Base-by-base conservation (phyloP, 225 moss, liverwort and hornwort species). In the Sphagnum contortum region DNA sequence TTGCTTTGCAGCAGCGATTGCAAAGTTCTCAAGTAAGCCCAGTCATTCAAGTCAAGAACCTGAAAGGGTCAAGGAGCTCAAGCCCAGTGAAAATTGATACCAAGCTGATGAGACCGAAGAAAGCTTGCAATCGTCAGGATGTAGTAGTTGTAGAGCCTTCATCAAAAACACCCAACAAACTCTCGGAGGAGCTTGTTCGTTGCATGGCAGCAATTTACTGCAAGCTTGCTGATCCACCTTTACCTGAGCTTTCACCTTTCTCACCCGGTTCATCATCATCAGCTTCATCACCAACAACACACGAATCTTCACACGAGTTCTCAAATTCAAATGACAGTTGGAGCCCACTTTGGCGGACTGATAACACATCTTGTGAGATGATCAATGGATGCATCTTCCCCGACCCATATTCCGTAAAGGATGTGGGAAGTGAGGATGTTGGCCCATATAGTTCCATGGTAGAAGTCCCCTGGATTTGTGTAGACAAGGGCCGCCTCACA, bases 401-500 rank as follows among this genome's bases (percentile, higher is more conserved):
- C 70, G 3, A 55, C 58, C 88, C 74, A 8, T 72, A 44, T 70
- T 80, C 70, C 78, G 61, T 76, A 56, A 73, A 48, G 69, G 76
- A 64, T 44, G 76, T 67, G 55, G 81, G 62, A 47, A 68, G 70
- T 14, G 81, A 80, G 48, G 72, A 77, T 3, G 49, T 75, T 9
- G 88, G 90, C 47, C 66, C 85, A 4, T 91, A 85, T 9, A 72
- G 69, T 3, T 85, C 88, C 14, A 88, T 88, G 69, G 91, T 94
- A n/a, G 91, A 94, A 76, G 94, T 91, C 9, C 91, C 91, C 2
- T 94, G 94, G 94, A 91, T 94, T 57, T 94, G 87, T 62, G 91
- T 94, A 3, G 91, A 91, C 70, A 94, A 87, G 76, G 91, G 89
- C 29, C 87, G 89, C 9, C 85, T 91, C 45, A 81, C 82, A 8